Percentiles rank a stretch among this genome's conserved stretches.
Evolutionary conservation across 2,329 filamentous ascomycete species (phyloP).

Genomic region (Arthroderma sp.): DNA sequence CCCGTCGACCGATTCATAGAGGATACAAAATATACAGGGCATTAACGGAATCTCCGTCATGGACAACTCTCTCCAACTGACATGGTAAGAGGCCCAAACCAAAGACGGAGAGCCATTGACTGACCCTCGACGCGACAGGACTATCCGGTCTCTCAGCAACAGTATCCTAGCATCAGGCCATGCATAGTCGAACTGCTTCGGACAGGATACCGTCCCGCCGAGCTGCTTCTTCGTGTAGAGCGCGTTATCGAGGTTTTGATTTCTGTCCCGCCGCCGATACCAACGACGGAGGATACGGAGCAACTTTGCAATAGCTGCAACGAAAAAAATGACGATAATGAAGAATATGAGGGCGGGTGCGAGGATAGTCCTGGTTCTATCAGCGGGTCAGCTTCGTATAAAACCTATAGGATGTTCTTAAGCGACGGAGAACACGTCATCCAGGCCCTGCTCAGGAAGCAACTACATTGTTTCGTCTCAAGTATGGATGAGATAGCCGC

Average conservation of each 20-base stretch:
- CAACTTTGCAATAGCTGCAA: neutral
- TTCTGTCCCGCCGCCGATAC: neutral
- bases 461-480: constrained; percentile 14
- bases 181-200: constrained; percentile 23
- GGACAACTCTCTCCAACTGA: neutral
- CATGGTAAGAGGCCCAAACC: neutral
- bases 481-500: constrained; percentile 8
- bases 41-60: neutral
- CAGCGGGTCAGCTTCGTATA: neutral
- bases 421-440: constrained; percentile 22
- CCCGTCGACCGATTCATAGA: too few relatives aligned
- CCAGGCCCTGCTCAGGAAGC: constrained; percentile 19
- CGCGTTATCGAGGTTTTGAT: constrained; percentile 16
- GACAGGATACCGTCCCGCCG: constrained; percentile 18
- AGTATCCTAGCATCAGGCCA: constrained; percentile 11
- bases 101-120: too few relatives aligned
- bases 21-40: neutral
- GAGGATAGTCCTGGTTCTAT: neutral
- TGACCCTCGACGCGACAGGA: neutral
- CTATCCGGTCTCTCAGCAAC: neutral
- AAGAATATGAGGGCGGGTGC: neutral
- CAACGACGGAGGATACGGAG: neutral
- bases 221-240: constrained; percentile 20
- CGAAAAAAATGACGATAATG: neutral
- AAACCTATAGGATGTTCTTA: constrained; percentile 15